Percentiles rank a stretch among this genome's conserved stretches.
Conservation (phyloP, 2,329 filamentous ascomycete species). For the Nemania diffusa region DNA sequence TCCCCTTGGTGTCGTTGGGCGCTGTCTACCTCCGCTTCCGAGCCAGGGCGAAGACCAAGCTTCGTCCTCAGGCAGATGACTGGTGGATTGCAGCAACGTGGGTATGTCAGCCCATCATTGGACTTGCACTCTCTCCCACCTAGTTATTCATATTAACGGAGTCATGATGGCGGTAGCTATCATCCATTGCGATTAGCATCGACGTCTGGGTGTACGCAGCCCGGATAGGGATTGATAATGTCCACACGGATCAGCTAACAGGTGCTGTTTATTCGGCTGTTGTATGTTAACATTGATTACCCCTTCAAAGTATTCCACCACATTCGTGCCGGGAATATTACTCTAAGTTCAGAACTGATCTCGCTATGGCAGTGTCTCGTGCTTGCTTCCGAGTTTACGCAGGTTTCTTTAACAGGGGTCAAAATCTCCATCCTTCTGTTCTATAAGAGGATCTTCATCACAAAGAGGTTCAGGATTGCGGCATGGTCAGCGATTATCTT, state of each 20-base stretch:
- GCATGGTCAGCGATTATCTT: neutral
- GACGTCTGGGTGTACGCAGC: neutral
- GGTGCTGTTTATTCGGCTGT: no score
- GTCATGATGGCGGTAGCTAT: no score
- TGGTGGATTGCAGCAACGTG: neutral
- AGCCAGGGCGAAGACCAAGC: neutral
- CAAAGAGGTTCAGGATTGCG: slow-evolving; percentile 1
- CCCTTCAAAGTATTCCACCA: no score
- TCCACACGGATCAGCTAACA: no score
- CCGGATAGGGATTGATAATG: neutral
- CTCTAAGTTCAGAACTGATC: no score
- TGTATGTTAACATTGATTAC: no score
- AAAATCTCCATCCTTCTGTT: slow-evolving; percentile 36
- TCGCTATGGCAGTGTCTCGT: neutral
- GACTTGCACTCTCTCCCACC: no score
- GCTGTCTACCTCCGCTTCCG: neutral
- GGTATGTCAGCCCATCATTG: neutral
- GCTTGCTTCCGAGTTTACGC: neutral
- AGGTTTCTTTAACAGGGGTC: slow-evolving; percentile 20
- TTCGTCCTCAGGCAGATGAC: no score
- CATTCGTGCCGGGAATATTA: no score
- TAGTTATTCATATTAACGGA: no score
- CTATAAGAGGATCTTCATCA: slow-evolving; percentile 29
- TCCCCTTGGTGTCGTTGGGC: neutral
- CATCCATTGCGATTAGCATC: neutral